Evolutionary conservation across 257 asterid species (phyloP).

Genomic region (Nicotiana noctiflora): DNA sequence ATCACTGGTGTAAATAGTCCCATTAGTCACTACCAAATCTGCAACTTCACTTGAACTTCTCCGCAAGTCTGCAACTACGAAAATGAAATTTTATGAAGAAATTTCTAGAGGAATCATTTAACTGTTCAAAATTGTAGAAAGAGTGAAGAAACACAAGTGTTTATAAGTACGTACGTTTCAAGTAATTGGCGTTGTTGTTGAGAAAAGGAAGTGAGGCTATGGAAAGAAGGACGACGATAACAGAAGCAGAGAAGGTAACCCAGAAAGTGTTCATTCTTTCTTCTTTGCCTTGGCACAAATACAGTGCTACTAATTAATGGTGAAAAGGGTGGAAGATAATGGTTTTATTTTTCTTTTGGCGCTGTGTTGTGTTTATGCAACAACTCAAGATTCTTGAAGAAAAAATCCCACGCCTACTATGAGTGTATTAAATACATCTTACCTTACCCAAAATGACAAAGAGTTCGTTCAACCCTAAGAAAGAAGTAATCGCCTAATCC

Average conservation of each 20-base stretch:
- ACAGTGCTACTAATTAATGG: background rate
- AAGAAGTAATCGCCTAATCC: no score
- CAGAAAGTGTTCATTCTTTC: constrained; percentile 12
- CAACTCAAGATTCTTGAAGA: no score
- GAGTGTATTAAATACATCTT: no score
- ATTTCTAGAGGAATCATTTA: background rate
- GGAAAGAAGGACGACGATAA: constrained; percentile 11
- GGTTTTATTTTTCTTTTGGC: no score
- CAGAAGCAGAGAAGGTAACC: constrained; percentile 9
- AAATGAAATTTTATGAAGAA: background rate
- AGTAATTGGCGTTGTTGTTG: background rate
- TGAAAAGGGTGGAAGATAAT: no score
- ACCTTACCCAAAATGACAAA: no score
- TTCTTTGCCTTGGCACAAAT: background rate
- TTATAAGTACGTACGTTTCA: background rate
- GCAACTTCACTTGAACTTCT: constrained; percentile 26
- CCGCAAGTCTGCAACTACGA: constrained; percentile 25
- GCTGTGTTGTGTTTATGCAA: no score
- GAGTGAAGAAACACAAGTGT: background rate
- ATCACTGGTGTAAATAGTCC: constrained; percentile 72
- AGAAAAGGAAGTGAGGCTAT: constrained; percentile 20
- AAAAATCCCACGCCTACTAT: no score
- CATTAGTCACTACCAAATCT: constrained; percentile 64
- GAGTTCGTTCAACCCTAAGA: no score
- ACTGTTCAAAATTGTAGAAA: background rate